Base-by-base conservation (phyloP, 495 filamentous ascomycete genomes). In the Delitschia confertaspora region DNA sequence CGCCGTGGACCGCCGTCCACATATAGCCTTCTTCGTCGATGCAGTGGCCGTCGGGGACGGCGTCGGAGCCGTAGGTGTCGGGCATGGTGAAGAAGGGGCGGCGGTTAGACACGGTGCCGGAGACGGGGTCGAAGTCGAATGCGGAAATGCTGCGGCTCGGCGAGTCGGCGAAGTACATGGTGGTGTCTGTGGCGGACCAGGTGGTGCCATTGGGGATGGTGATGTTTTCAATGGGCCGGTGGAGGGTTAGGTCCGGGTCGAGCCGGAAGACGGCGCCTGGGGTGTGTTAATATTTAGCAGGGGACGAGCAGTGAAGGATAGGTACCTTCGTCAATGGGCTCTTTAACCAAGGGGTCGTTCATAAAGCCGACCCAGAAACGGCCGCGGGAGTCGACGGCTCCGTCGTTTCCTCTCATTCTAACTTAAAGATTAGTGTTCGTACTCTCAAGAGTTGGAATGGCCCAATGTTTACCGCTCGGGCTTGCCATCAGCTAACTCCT, bases 331-430 rank as follows among this genome's bases (percentile, higher is more conserved):
- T 65, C 57, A 16, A 42, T 56, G 17, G 55, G 29, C 8, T 63
- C 42, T 8, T 37, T 33, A 4, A 50, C 50, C 14, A 53, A 33
- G 17, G 58, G 60, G 33, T 94, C 88, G 51, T 84, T 88, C 86
- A 95, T 93, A 26, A 76, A 72, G n/a, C 86, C 84, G 6, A 84
- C 72, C 85, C 87, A 94, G 62, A 88, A 89, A 31, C 88, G 70
- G 37, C 88, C 88, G 40, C 79, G 68, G 30, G 78, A 79, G 58
- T 94, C 88, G 39, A 84, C 77, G 5, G 76, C 79, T 27, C 87
- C 88, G 57, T 94, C 88, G 57, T 95, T 94, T 64, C 70, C 71
- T 37, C 81, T 67, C 52, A 80, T 63, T 20, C 57, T 42, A 56
- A n/a, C n/a, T 54, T 36, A 17, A 20, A 25, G 8, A n/a, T 6